Conservation (phyloP, 345 rosid genomes). For the Sisymbrium altissimum region DNA sequence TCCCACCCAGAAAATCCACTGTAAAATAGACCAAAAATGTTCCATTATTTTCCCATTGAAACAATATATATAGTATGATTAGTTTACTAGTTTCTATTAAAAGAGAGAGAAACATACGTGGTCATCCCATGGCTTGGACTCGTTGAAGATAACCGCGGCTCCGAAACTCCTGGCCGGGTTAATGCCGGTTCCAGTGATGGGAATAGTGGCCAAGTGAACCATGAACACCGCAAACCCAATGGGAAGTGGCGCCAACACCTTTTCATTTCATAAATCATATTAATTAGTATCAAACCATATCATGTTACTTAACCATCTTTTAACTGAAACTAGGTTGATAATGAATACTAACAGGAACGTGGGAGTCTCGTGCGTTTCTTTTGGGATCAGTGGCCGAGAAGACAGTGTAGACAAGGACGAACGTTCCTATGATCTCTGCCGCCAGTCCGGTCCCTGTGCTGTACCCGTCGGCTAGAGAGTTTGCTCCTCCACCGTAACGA, state of each 20-base stretch:
- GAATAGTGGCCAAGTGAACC: constrained; percentile 94
- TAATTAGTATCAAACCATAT: not conserved
- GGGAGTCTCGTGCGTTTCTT: constrained; percentile 59
- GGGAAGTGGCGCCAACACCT: constrained; percentile 96
- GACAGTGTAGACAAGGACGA: constrained; percentile 63
- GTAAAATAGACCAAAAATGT: not conserved
- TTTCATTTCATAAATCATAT: constrained; percentile 2
- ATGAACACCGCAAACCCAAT: constrained; percentile 95
- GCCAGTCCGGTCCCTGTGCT: constrained; percentile 62
- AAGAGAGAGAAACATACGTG: constrained; percentile 43
- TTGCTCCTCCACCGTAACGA: constrained; percentile 63
- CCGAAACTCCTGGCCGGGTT: constrained; percentile 98
- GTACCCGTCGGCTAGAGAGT: constrained; percentile 44
- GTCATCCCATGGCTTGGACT: constrained; percentile 85
- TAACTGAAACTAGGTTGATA: not conserved
- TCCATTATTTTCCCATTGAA: not conserved
- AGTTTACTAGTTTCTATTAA: not conserved
- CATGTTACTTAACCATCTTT: not conserved
- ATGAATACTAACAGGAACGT: constrained; percentile 50
- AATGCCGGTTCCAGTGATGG: constrained; percentile 88
- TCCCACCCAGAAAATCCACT: constrained; percentile 82
- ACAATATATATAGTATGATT: not conserved
- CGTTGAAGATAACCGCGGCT: constrained; percentile 78
- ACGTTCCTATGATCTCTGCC: constrained; percentile 66
- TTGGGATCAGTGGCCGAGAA: constrained; percentile 69